These are phyloP conservation scores for Pulveroboletus sp. DNA, from an alignment of 768 basidiomycete genomes.

Conservation along the genomic window DNA sequence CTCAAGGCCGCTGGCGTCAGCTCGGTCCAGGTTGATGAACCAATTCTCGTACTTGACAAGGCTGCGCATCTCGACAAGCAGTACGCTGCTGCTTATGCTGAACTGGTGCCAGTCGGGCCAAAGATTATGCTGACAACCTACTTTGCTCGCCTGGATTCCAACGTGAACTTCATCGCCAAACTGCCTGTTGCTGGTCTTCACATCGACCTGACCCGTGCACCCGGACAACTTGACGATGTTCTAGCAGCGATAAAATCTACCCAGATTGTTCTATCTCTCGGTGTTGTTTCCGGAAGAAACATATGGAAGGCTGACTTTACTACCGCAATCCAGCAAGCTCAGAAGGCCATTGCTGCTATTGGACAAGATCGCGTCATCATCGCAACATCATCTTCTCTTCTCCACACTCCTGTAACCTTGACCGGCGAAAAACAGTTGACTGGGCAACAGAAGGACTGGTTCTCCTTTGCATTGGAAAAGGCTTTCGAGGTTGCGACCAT, in stretches of 20 bases:
- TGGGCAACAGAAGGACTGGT: conserved; percentile 90
- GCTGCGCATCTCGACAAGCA: conserved; percentile 74
- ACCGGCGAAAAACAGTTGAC: conserved; percentile 89
- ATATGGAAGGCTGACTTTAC: conserved; percentile 98
- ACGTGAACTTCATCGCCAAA: conserved; percentile 83
- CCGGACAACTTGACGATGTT: conserved; percentile 80
- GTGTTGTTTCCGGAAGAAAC: conserved; percentile 96
- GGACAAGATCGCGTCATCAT: conserved; percentile 87
- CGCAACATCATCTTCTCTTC: conserved; percentile 94
- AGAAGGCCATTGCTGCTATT: conserved; percentile 80
- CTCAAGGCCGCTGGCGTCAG: conserved; percentile 92
- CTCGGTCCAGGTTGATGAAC: conserved; percentile 97
- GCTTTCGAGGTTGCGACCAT: conserved; percentile 84
- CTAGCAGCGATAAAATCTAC: conserved; percentile 82
- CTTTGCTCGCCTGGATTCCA: conserved; percentile 93
- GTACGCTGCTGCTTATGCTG: conserved; percentile 75
- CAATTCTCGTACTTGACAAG: conserved; percentile 88
- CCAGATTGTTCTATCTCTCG: conserved; percentile 79
- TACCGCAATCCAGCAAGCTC: conserved; percentile 73
- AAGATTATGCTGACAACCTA: conserved; percentile 95
- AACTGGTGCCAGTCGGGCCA: conserved; percentile 77
- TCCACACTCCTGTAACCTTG: conserved; percentile 97
- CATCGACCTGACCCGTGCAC: conserved; percentile 94
- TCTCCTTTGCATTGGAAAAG: conserved; percentile 98
- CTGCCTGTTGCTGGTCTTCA: conserved; percentile 93